Base-by-base conservation (phyloP, 306 rosid species). In the Quillaja saponaria region DNA sequence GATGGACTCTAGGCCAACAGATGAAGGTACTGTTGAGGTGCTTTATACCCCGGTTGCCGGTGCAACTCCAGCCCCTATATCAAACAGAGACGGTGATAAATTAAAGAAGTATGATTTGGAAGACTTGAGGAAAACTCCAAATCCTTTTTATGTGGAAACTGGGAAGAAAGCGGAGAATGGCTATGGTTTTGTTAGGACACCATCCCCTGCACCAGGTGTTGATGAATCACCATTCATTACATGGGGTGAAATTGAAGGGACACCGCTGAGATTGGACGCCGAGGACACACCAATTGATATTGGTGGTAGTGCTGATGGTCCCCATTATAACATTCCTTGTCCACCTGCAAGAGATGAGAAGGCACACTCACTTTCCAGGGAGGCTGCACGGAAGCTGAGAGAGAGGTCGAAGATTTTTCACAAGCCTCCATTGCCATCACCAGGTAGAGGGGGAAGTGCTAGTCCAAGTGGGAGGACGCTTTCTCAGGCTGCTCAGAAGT, bases 181-280 rank as follows among this genome's bases (percentile, higher is more conserved):
- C 20, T 94, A 83, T 78, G 80, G 85, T 74, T 94, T 67, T 78
- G 91, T 94, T 18, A 82, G 61, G 85, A 89, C 97, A 1, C 99
- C 99, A 0, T 94, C 99, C 0, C 99, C 99, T 42, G 96, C 97
- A 0, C 99, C 99, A 0, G 99, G 99, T 3, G 89, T 68, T 48
- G 94, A 81, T 71, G 97, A 83, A 47, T 94, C 99, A 0, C 99
- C 96, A 0, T 87, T 94, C 71, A 78, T 90, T 39, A 94, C 99
- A 6, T 94, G 96, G 99, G 99, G 99, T 78, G 96, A 89, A 63
- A 85, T 94, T 44, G 99, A 94, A 69, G 97, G 96, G 52, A 85
- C 99, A 0, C 99, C 99, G 0, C 17, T 94, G 90, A 83, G 99
- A 84, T 80, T 94, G 78, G 99, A 94, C 37, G 58, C 10, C 3